Evolutionary conservation across 441 rosid genomes (phyloP).

Genomic region (Gossypium davidsonii): DNA sequence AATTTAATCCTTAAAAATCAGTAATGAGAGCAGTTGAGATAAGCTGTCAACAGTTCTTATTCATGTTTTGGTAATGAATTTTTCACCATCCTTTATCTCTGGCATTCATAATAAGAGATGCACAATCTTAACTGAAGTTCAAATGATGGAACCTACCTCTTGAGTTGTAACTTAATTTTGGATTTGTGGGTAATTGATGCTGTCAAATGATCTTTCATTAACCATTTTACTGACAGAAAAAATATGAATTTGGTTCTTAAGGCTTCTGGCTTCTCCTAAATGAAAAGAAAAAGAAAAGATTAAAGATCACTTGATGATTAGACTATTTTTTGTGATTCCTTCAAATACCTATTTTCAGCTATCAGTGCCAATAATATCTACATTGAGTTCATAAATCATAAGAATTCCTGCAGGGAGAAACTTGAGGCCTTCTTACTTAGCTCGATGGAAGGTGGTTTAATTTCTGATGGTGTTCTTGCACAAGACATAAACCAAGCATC

Average conservation of each 20-base stretch:
- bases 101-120: neutral
- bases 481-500: slow-evolving; percentile 90
- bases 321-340: neutral
- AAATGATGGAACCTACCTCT: neutral
- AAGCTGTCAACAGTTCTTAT: neutral
- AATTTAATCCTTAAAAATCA: no score
- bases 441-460: slow-evolving; percentile 72
- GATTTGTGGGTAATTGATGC: neutral
- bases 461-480: slow-evolving; percentile 86
- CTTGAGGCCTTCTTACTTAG: slow-evolving; percentile 79
- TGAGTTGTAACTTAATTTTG: neutral
- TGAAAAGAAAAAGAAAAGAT: neutral
- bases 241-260: neutral
- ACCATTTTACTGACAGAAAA: neutral
- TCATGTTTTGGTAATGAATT: neutral
- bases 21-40: no score
- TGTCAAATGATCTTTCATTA: slow-evolving; percentile 5
- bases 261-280: neutral
- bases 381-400: slow-evolving; percentile 2
- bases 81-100: neutral
- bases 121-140: neutral
- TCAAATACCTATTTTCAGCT: neutral
- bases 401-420: slow-evolving; percentile 56
- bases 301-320: neutral
- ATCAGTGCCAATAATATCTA: neutral